Evolutionary conservation across 1,139 yeast genomes (phyloP).

Genomic region (Geotrichum europaeum): DNA sequence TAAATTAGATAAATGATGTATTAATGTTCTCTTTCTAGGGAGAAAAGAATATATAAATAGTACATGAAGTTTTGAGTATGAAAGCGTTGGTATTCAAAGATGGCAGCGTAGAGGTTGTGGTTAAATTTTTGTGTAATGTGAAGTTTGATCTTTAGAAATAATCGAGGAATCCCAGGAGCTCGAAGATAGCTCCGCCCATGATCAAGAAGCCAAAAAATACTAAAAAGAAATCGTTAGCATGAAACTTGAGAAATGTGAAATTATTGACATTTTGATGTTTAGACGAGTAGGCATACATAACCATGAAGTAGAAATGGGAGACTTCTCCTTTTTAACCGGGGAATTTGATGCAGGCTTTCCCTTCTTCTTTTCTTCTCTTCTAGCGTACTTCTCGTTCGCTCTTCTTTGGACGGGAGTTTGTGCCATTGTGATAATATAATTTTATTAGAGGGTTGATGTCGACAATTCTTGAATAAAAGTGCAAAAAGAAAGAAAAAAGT

Average conservation of each 20-base stretch:
- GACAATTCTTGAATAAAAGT: background rate
- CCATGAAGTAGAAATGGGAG: constrained; percentile 57
- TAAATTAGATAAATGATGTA: background rate
- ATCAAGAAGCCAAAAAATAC: constrained; percentile 54
- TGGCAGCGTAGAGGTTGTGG: background rate
- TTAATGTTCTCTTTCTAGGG: background rate
- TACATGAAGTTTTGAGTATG: background rate
- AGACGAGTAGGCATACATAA: constrained; percentile 39
- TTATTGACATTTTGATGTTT: background rate
- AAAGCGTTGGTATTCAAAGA: background rate
- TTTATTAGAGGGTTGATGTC: background rate
- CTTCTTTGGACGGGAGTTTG: constrained; percentile 83
- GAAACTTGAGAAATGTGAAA: background rate
- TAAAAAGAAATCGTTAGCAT: constrained; percentile 6
- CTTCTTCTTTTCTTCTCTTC: constrained; percentile 55
- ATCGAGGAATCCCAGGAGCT: constrained; percentile 43
- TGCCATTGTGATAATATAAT: constrained; percentile 18
- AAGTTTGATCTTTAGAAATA: constrained; percentile 19
- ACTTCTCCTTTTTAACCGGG: constrained; percentile 36
- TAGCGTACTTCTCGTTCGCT: constrained; percentile 78
- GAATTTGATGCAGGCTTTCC: constrained; percentile 58
- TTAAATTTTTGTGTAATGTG: background rate
- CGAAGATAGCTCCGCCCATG: constrained; percentile 78
- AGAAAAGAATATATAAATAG: background rate
- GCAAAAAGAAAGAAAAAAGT: background rate